Evolutionary conservation across 495 filamentous ascomycete species (phyloP), one percentile per base, ranked within the genome.

Genomic region (Penicillium canescens): DNA sequence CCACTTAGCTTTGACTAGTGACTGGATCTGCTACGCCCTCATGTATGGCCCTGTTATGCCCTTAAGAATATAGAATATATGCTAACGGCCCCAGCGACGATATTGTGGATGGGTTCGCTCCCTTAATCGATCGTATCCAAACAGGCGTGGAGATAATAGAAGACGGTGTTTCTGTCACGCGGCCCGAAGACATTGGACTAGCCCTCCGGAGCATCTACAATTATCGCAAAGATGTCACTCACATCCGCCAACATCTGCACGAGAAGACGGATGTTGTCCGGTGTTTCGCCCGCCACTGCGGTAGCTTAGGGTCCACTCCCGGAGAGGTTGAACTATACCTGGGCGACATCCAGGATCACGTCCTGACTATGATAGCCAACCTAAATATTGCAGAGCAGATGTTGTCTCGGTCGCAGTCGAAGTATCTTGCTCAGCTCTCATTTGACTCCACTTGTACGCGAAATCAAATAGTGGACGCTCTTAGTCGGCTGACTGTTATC

Each of bases 11-110:
- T 73, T 96, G 53, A 91, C 88, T 39, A 89, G 89, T 59, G 92
- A 97, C 69, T 97, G 92, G 92, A 91, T 97, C 60, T 97, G 92
- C 70, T 97, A 97, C 64, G 92, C 92, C 14, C 78, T 97, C 61
- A 97, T 97, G 87, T 90, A 77, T 78, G 85, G 70, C 35, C 12
- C 23, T 7, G 28, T 45, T 11, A 31, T 34, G 48, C 12, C 11
- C 11, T 37, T 8, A 23, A 74, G 49, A 4, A 12, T 14, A 12
- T 53, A 12, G 42, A 28, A 31, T 2, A 3, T 18, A 47, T 28
- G 42, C 58, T 40, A 51, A 50, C 35, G 0, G 12, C 16, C 6
- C n/a, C 52, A 89, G 86, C 65, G 92, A 97, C 66, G 87, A 96
- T 65, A 96, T 97, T 56, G 93, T 96, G 55, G 92, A 97, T 71